Evolutionary conservation across 305 asterid species (phyloP), one percentile per base, ranked within the genome.

Genomic region (Petunia hybrid): DNA sequence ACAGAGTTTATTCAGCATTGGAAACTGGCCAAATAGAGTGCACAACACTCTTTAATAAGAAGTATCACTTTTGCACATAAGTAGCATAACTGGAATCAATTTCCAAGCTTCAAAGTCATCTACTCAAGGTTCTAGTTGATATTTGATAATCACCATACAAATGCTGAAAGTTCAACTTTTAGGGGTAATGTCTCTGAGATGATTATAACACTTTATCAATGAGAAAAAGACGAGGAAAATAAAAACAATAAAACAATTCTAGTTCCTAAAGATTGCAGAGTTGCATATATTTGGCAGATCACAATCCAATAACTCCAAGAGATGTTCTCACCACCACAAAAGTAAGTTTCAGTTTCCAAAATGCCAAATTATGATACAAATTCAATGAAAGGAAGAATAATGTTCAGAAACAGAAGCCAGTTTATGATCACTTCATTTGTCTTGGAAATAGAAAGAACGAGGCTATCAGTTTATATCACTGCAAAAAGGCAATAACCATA

Each of bases 21-120:
- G 45, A 13, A 51, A 35, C 78, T 35, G 78, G 51, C 62, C 2
- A 35, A 36, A 51, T 51, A 9, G 14, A 73, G 36, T 13, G 14
- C 78, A 73, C 12, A 51, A 35, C 4, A 35, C 35, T 68, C 76
- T n/a, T 68, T 42, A 68, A 16, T 68, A 38, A 68, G 76, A 68
- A 42, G 41, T 41, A 42, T 7, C 14, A 53, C 57, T 53, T 53
- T 9, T 12, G n/a, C 57, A 53, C 1, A 53, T 5, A 1, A 53
- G 12, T 12, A 53, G 57, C 57, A 53, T 53, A 51, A 51, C 9
- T 53, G 57, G 31, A 22, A 22, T 22, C 31, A 22, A 22, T 22
- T 22, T 22, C 12, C 57, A 53, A 10, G 57, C 5, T 10, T 4
- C 57, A 53, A 53, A 53, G n/a, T 3, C n/a, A 22, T 22, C 31